A percentile compares a stretch with the other conserved stretches of the same genome.
phyloP scores from a whole-genome alignment of 169 alveolate genomes.

The Plasmodium adleri region DNA sequence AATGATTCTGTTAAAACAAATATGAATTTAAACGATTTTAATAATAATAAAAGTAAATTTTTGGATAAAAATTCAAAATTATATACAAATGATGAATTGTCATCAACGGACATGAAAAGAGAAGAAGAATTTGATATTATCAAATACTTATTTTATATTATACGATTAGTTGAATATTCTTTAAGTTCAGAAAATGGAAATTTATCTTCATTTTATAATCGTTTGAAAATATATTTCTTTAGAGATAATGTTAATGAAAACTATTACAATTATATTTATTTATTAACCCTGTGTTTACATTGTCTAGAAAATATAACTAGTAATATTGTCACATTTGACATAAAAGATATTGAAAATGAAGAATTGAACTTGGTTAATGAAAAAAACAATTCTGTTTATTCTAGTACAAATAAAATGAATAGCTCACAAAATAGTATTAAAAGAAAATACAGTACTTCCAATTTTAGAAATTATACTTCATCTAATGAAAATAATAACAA shows the following conservation, averaged over 20 bases:
- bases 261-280: slow-evolving; percentile 69
- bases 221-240: slow-evolving; percentile 66
- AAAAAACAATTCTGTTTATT: slow-evolving; percentile 8
- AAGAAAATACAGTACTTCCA: slow-evolving; percentile 58
- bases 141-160: slow-evolving; percentile 70
- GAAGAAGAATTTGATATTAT: slow-evolving; percentile 75
- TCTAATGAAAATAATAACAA: slow-evolving; percentile 49
- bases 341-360: slow-evolving; percentile 62
- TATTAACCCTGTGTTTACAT: slow-evolving; percentile 73
- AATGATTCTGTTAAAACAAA: slow-evolving; percentile 32
- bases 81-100: slow-evolving; percentile 66
- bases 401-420: slow-evolving; percentile 25
- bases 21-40: slow-evolving; percentile 22
- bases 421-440: slow-evolving; percentile 39
- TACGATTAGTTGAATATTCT: slow-evolving; percentile 67
- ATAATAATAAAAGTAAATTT: slow-evolving; percentile 49
- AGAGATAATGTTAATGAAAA: slow-evolving; percentile 72
- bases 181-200: slow-evolving; percentile 75
- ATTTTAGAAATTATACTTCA: slow-evolving; percentile 55
- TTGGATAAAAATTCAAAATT: slow-evolving; percentile 50
- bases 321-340: slow-evolving; percentile 68
- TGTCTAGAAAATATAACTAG: slow-evolving; percentile 76
- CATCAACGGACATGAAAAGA: slow-evolving; percentile 46
- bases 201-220: slow-evolving; percentile 67
- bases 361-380: slow-evolving; percentile 32